A percentile compares a stretch with the other conserved stretches of the same genome.
These are phyloP conservation scores for Incumbomyces lentus DNA, from an alignment of 2,329 filamentous ascomycete species.

Conservation along the genomic window DNA sequence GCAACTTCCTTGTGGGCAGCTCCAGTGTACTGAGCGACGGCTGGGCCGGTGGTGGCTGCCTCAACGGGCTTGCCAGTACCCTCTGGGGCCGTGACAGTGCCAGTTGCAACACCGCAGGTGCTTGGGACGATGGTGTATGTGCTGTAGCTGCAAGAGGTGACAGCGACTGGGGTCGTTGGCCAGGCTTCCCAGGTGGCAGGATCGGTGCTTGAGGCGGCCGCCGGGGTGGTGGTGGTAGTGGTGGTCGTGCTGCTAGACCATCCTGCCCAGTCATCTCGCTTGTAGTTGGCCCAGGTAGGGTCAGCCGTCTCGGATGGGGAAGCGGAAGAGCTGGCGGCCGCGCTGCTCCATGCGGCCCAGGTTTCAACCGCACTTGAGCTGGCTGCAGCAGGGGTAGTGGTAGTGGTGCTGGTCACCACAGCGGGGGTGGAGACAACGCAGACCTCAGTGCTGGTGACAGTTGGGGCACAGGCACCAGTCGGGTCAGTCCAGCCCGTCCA, in stretches of 20 bases:
- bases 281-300: slow-evolving; percentile 1
- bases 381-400: neutral
- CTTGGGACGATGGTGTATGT: slow-evolving; percentile 6
- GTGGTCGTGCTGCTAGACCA: neutral
- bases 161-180: neutral
- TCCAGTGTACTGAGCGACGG: slow-evolving; percentile 8
- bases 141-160: slow-evolving; percentile 4
- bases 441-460: slow-evolving; percentile 6
- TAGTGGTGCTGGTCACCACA: neutral
- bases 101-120: neutral
- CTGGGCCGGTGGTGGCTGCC: neutral
- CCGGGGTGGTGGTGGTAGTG: neutral
- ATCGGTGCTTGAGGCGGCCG: neutral
- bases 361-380: neutral
- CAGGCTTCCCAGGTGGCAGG: neutral
- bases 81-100: slow-evolving; percentile 39
- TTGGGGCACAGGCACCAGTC: neutral
- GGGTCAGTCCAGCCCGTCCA: neutral
- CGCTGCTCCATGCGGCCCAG: neutral
- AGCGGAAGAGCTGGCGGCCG: neutral
- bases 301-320: neutral
- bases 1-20: slow-evolving; percentile 7
- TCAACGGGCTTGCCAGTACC: slow-evolving; percentile 6
- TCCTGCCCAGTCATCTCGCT: neutral
- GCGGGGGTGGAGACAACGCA: slow-evolving; percentile 2